Conservation (phyloP, 495 filamentous ascomycete genomes). For the Echria macrotheca region DNA sequence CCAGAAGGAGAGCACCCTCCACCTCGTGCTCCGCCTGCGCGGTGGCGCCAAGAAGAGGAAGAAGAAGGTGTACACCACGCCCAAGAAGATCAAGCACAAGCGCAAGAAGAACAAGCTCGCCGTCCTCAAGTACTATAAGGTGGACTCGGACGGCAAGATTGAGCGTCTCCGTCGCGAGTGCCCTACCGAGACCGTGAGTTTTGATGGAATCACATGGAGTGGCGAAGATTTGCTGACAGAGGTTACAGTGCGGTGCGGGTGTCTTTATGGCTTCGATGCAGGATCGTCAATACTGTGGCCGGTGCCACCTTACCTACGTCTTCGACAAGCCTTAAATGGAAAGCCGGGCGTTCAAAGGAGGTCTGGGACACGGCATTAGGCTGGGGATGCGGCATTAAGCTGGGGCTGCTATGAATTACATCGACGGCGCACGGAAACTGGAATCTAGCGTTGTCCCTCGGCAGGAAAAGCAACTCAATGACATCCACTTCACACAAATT, state of each 20-base stretch:
- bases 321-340: slow-evolving; percentile 67
- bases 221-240: slow-evolving; percentile 22
- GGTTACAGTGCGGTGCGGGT: slow-evolving; percentile 85
- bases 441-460: slow-evolving; percentile 27
- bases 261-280: slow-evolving; percentile 99
- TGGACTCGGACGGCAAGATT: slow-evolving; percentile 98
- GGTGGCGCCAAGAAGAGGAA: slow-evolving; percentile 98
- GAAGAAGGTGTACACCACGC: slow-evolving; percentile 99
- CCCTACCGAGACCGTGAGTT: slow-evolving; percentile 79
- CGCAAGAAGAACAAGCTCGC: slow-evolving; percentile 99
- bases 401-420: slow-evolving; percentile 17
- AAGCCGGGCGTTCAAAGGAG: too few species aligned
- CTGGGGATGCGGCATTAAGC: too few species aligned
- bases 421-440: slow-evolving; percentile 30
- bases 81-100: slow-evolving; percentile 99
- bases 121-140: slow-evolving; percentile 99
- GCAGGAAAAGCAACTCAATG: slow-evolving; percentile 29
- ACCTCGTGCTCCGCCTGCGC: slow-evolving; percentile 96
- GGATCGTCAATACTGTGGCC: slow-evolving; percentile 99
- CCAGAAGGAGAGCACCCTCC: slow-evolving; percentile 99
- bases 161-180: slow-evolving; percentile 98
- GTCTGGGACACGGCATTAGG: too few species aligned
- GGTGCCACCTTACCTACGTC: slow-evolving; percentile 99
- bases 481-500: slow-evolving; percentile 9
- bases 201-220: neutral